Base-by-base conservation (phyloP, 2,329 filamentous ascomycete species). In the Whalleya microplaca region DNA sequence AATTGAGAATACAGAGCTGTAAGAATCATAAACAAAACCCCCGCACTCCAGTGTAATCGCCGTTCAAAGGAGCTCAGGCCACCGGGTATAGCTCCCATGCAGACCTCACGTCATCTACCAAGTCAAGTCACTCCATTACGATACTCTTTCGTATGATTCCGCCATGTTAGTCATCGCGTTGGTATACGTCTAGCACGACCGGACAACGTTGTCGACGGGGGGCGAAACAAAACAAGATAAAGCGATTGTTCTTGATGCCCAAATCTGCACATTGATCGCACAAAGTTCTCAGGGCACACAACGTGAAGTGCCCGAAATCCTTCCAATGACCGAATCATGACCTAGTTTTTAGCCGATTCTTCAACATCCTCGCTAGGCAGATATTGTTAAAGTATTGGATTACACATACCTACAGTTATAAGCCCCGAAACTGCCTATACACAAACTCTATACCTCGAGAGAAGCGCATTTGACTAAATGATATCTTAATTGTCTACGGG, bases 241-340 rank as follows among this genome's bases (percentile, higher is more conserved):
- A 27, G 23, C 23, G 9, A 27, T 27, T 27, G 47, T 49, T 41
- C 42, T 59, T 51, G 45, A 55, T 59, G 56, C 59, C 53, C 41
- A 57, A 57, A 42, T 40, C 41, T 21, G 41, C 23, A 42, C 52
- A 48, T 47, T 55, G 53, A 59, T 53, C 37, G 45, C 53, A 27
- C 23, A 27, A 41, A 16, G 23, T 51, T 46, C 18, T 27, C 46
- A 49, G 41, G 18, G 23, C 23, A 27, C 23, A 27, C 9, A 27
- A n/a, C n/a, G n/a, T n/a, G n/a, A n/a, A n/a, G n/a, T n/a, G n/a
- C n/a, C n/a, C n/a, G n/a, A n/a, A n/a, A n/a, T n/a, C n/a, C n/a
- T n/a, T n/a, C n/a, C n/a, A n/a, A n/a, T n/a, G n/a, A n/a, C n/a
- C n/a, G n/a, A n/a, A n/a, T n/a, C n/a, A n/a, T n/a, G n/a, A n/a